Base-by-base conservation (phyloP, 2,329 filamentous ascomycete genomes). In the Rutstroemia sp. region DNA sequence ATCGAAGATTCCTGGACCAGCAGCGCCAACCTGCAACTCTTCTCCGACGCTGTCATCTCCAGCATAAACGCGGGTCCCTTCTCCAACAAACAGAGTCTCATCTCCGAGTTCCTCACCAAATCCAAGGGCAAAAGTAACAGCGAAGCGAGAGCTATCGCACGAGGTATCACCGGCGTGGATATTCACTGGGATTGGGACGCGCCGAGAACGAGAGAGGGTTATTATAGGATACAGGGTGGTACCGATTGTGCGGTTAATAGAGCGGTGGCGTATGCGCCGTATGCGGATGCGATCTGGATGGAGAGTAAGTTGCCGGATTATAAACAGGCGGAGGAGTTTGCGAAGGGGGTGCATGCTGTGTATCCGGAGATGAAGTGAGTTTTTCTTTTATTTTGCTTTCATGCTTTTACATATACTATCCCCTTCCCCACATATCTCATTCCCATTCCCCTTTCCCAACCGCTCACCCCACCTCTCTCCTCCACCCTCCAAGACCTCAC, bases 231-330 rank as follows among this genome's bases (percentile, higher is more conserved):
- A 71, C 81, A 90, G 73, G 94, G 94, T 59, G 94, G 94, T 58
- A 95, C 89, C 68, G 86, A 91, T 72, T 95, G 89, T 72, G 91
- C 92, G 59, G 78, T 97, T 71, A 95, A 94, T 79, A 85, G 92
- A 49, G 92, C 92, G 37, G 76, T 95, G 58, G 90, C 92, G 5
- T 97, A 95, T 70, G 92, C 90, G 0, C 92, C 94, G 2, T 96
- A 95, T 75, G 88, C 87, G 61, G 92, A 97, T 69, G 85, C 95
- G 71, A 95, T 99, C 74, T 99, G 94, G 94, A 99, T 99, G 94
- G 94, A 99, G 82, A 92, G 87, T 77, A 96, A 96, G 77, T 79
- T 96, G 64, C 94, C 94, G 47, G 92, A 97, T 72, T 97, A 79
- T 72, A 79, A 80, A 50, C 94, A 97, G 77, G 94, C 94, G 23